A percentile compares a stretch with the other conserved stretches of the same genome.
Conservation (phyloP, 2,329 filamentous ascomycete species). For the Monosporascus sp. region DNA sequence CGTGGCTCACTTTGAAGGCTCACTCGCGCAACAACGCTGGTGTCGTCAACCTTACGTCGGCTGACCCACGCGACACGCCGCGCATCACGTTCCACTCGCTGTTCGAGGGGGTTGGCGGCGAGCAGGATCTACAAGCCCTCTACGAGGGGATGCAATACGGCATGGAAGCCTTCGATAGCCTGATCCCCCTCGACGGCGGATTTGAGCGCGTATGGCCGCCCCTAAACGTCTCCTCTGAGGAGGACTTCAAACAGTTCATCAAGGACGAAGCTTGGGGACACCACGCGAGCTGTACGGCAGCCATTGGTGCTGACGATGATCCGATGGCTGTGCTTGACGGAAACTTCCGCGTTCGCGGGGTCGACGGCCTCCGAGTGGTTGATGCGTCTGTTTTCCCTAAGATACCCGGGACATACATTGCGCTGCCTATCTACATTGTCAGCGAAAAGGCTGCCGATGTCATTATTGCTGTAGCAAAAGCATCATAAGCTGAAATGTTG, state of each 20-base stretch:
- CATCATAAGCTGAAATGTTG: no score
- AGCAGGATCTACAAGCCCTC: constrained; percentile 12
- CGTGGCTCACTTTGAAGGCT: constrained; percentile 15
- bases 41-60: constrained; percentile 13
- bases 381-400: constrained; percentile 48
- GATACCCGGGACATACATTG: constrained; percentile 41
- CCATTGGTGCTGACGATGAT: constrained; percentile 48
- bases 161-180: constrained; percentile 9
- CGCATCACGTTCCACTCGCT: constrained; percentile 13
- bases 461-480: constrained; percentile 24
- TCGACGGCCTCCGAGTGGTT: constrained; percentile 46
- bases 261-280: constrained; percentile 47
- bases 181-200: constrained; percentile 13
- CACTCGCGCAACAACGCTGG: constrained; percentile 19
- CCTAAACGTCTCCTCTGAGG: constrained; percentile 23
- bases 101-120: constrained; percentile 5
- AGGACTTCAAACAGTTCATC: constrained; percentile 39
- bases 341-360: constrained; percentile 46
- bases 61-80: constrained; percentile 15
- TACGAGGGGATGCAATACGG: constrained; percentile 12
- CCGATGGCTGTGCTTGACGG: constrained; percentile 46
- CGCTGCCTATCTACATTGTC: constrained; percentile 45
- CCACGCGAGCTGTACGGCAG: constrained; percentile 47
- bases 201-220: constrained; percentile 15
- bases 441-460: constrained; percentile 53